Evolutionary conservation across 257 asterid genomes (phyloP), one percentile per base, ranked within the genome.

Genomic region (Solanum megistacrolobum): DNA sequence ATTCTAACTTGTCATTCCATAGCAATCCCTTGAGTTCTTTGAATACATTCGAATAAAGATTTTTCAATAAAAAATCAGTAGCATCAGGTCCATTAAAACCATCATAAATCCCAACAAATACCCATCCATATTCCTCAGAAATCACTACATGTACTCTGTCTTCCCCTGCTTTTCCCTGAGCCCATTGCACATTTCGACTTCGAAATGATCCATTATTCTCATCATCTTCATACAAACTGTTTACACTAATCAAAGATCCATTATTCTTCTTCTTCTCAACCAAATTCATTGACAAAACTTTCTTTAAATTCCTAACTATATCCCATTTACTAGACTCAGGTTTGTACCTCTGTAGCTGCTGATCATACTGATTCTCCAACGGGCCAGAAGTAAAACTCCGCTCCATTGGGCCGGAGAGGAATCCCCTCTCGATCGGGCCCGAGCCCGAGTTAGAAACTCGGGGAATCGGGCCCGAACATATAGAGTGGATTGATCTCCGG

Each of bases 1-100:
- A 81, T 21, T 94, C 98, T 9, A 81, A 72, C 88, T 91, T 94
- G 5, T 95, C 99, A 83, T 89, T 89, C 99, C 98, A 97, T 7
- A 94, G 85, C 82, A 96, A 46, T 41, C 98, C 99, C 85, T 93
- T 95, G 12, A 97, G 94, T 89, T 97, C 99, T 66, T 92, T 97
- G 84, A 90, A 90, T 3, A 97, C 98, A 71, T 93, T 94, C 3
- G 94, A 88, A 41, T 97, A 97, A 11, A 97, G 95, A 91, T 95
- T 95, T 27, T 88, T 95, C 32, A 94, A 76, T 76, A 97, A 88
- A 79, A 93, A 97, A 91, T 97, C 99, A 4, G 98, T 95, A 21
- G 99, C 99, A 91, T 96, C 99, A 16, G 99, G 99, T 69, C 99
- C 99, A 14, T 91, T 94, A 52, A 96, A 96, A 83, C 99, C 99